These are phyloP conservation scores for Abortiporus biennis DNA, from an alignment of 1,284 basidiomycete species.

Conservation along the genomic window DNA sequence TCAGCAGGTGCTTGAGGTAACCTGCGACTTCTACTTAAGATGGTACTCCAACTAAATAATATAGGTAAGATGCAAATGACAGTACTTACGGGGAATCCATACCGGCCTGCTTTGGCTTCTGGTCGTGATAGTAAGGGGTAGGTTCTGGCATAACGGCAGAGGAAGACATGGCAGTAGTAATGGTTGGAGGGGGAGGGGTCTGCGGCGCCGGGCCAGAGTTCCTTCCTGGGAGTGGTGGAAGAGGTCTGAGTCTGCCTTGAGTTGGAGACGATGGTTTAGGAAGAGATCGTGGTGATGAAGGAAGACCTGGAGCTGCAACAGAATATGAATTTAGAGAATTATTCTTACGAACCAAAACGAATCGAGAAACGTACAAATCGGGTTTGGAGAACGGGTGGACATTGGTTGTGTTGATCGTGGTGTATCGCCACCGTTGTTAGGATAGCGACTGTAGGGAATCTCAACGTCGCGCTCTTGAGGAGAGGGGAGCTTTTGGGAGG, in stretches of 20 bases:
- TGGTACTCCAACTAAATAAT: not conserved
- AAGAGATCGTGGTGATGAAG: constrained; percentile 21
- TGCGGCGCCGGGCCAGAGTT: no score
- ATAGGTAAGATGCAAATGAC: constrained; percentile 1
- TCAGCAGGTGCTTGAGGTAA: constrained; percentile 15
- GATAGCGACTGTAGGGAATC: constrained; percentile 22
- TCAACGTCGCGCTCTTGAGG: constrained; percentile 24
- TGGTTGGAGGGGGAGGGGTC: constrained; percentile 25
- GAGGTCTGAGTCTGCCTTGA: constrained; percentile 19
- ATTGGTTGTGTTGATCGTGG: constrained; percentile 20
- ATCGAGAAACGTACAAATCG: constrained; percentile 19
- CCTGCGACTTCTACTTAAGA: constrained; percentile 12
- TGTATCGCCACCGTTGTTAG: constrained; percentile 23
- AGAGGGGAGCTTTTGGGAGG: constrained; percentile 22
- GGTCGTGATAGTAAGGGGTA: constrained; percentile 16
- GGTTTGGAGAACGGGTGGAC: constrained; percentile 13
- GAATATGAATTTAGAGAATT: no score
- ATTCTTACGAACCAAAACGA: constrained; percentile 12
- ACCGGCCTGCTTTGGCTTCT: constrained; percentile 16
- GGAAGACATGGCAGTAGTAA: constrained; percentile 15
- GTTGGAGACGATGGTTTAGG: constrained; percentile 21
- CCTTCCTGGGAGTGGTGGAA: no score
- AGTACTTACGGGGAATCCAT: constrained; percentile 21
- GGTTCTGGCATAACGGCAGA: constrained; percentile 25
- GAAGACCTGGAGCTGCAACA: no score